Conservation (phyloP, 108 stramenopile genomes). For the Pseudonitzschia delicatissima region DNA sequence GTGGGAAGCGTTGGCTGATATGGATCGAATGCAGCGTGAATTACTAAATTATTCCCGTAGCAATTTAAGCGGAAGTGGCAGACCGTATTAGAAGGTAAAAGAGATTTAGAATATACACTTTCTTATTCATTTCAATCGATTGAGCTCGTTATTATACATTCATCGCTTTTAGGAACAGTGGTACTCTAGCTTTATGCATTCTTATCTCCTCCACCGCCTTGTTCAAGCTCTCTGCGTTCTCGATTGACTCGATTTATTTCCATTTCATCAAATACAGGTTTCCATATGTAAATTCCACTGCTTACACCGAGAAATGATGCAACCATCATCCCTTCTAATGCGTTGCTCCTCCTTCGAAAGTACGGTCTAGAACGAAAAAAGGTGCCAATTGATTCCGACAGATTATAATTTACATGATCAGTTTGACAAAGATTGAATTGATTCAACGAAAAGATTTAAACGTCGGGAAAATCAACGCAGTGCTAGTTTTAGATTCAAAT, state of each 20-base stretch:
- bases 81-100: not conserved
- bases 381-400: not conserved
- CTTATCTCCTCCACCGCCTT: too few species aligned
- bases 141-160: too few species aligned
- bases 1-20: constrained; percentile 70
- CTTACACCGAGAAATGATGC: constrained; percentile 32
- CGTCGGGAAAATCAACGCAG: not conserved
- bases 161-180: too few species aligned
- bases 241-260: constrained; percentile 20
- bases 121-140: too few species aligned
- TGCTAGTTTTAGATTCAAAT: too few species aligned
- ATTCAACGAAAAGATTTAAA: not conserved
- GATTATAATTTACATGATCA: not conserved
- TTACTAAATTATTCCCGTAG: constrained; percentile 35
- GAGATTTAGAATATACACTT: too few species aligned
- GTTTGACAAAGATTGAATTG: not conserved
- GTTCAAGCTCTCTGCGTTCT: constrained; percentile 26
- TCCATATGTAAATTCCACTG: constrained; percentile 37
- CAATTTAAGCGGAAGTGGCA: not conserved
- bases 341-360: constrained; percentile 34
- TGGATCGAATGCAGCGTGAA: constrained; percentile 59
- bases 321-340: constrained; percentile 35
- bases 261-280: constrained; percentile 36
- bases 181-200: too few species aligned
- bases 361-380: constrained; percentile 19